phyloP scores from a whole-genome alignment of 495 filamentous ascomycete species.

The Cercophora newfieldiana region DNA sequence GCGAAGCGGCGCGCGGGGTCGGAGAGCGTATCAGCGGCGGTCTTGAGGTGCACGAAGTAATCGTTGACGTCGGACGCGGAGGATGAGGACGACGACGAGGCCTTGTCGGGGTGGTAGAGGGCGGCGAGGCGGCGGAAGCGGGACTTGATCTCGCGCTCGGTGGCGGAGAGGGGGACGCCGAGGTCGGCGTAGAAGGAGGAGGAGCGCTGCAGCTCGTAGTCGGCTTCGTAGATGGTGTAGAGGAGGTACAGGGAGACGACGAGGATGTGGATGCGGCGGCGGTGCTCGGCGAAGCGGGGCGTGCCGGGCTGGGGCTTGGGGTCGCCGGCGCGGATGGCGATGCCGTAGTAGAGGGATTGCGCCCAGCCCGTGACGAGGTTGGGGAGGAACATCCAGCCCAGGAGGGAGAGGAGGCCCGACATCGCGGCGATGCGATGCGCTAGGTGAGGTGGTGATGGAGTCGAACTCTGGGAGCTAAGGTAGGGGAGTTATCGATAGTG shows the following conservation, averaged over 20 bases:
- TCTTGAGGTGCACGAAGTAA: slow-evolving; percentile 79
- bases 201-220: slow-evolving; percentile 69
- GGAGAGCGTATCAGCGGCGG: slow-evolving; percentile 77
- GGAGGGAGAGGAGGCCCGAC: slow-evolving; percentile 63
- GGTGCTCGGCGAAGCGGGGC: slow-evolving; percentile 66
- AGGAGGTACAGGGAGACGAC: slow-evolving; percentile 81
- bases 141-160: slow-evolving; percentile 77
- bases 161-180: slow-evolving; percentile 62
- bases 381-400: slow-evolving; percentile 81
- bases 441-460: neutral
- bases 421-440: no score
- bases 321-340: slow-evolving; percentile 90
- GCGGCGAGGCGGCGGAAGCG: slow-evolving; percentile 83
- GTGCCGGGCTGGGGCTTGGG: slow-evolving; percentile 74
- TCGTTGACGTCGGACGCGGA: slow-evolving; percentile 38
- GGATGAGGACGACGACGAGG: no score
- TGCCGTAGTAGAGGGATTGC: slow-evolving; percentile 79
- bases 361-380: slow-evolving; percentile 75
- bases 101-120: slow-evolving; percentile 86
- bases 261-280: slow-evolving; percentile 75
- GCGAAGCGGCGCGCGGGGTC: slow-evolving; percentile 83
- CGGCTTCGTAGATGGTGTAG: slow-evolving; percentile 92
- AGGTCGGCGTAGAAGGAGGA: slow-evolving; percentile 79
- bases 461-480: neutral
- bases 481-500: neutral